Evolutionary conservation across 225 moss, liverwort and hornwort genomes (phyloP), one percentile per base, ranked within the genome.

Genomic region (Bryum argenteum): DNA sequence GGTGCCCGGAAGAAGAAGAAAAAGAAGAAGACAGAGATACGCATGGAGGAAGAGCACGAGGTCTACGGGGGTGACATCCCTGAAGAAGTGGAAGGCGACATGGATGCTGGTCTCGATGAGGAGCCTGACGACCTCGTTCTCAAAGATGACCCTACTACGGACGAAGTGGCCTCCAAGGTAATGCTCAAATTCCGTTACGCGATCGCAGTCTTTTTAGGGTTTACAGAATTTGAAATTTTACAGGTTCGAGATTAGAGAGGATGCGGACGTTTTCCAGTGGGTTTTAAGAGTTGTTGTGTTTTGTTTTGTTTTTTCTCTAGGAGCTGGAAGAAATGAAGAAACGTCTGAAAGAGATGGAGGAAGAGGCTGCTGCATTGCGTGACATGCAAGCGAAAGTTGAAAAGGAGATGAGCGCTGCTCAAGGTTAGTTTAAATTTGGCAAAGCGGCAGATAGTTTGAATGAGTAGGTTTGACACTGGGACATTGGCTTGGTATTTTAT

Each of bases 381-480:
- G 92, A 91, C 79, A 95, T 95, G 94, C 92, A 92, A 87, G 92
- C 90, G 14, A 92, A 95, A 80, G 90, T 92, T 10, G 90, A 92
- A 72, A 95, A 89, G 73, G 90, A 92, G 75, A 92, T 95, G 92
- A 86, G 92, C 69, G 87, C 89, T 15, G 86, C 86, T 59, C 92
- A 90, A 92, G 95, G 92, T 95, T 26, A 26, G 26, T 4, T 26
- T 2, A 26, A 26, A 4, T 4, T 26, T 26, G 26, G n/a, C n/a
- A n/a, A n/a, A n/a, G n/a, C n/a, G n/a, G n/a, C n/a, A n/a, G 2
- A 26, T 26, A 4, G 26, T 26, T 26, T 26, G 26, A 26, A 2
- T 26, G 2, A 26, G 26, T 4, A 26, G 26, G 26, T 26, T 26
- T 26, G 26, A 26, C 26, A 26, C 2, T 26, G 26, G 26, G 26